Base-by-base conservation (phyloP, 352 stramenopile species). In the Pythium rishiriense region DNA sequence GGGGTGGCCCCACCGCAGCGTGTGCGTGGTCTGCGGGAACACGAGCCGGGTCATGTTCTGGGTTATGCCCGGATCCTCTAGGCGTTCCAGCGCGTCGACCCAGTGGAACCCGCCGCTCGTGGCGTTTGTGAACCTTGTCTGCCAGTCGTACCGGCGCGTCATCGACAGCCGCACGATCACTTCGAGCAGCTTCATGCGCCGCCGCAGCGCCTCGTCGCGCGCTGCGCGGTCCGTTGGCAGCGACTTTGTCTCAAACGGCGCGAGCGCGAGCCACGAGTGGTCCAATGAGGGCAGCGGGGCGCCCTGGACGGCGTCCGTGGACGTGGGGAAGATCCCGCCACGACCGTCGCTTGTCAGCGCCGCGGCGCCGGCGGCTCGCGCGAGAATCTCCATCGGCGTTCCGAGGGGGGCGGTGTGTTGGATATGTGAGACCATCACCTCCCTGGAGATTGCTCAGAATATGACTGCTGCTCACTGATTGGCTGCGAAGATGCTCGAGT, bases 121-220 rank as follows among this genome's bases (percentile, higher is more conserved):
- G 5, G n/a, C 7, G 5, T 12, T 17, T 17, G 37, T n/a, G 14
- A 43, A 24, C 4, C 6, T 1, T 3, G 41, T 26, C 41, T 47
- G 41, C 41, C 41, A 47, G 41, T 47, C 41, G 41, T 47, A 47
- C 0, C 41, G 41, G 3, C 41, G 41, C 41, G 46, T 35, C 24
- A 52, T 52, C 15, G 46, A 52, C 22, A 54, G 25, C 25, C 48
- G 48, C 48, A 24, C 48, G 24, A 54, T 12, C 12, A 54, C 25
- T 21, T 54, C 48, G 25, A 54, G 26, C 48, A 54, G 48, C 25
- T 37, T 24, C 48, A 54, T 39, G 26, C 48, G 48, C 15, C 22
- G 48, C 25, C 25, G 25, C 26, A 54, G 15, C 17, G 15, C 15
- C 1, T 5, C 48, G 17, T 21, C 10, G 2, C 14, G 22, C 24